Evolutionary conservation across 345 rosid genomes (phyloP), one percentile per base, ranked within the genome.

Genomic region (Bruguiera parviflora): DNA sequence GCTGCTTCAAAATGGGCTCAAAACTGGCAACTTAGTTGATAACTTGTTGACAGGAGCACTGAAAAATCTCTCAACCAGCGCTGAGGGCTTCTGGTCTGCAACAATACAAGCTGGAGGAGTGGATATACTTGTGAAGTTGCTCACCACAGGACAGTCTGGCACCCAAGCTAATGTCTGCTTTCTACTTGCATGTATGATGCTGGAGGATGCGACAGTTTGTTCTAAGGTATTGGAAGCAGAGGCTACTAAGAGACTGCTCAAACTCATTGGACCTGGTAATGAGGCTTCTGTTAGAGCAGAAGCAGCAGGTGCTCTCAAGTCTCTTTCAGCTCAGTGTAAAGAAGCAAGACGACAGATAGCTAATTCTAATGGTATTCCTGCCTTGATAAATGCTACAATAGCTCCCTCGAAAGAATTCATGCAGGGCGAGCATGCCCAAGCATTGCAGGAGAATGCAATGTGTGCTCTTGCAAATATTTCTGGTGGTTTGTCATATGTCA

Each of bases 391-490:
- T 77, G 99, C 98, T 58, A 96, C 99, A 67, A 96, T 96, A 73
- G 97, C 99, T 80, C 98, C 99, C 25, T 96, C 98, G 0, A 96
- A 96, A 85, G 98, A 96, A 80, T 96, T 90, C 76, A 96, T 96
- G 99, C 98, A 92, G 82, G 99, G 99, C 37, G 99, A 96, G 83
- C 70, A 84, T 77, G 99, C 96, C 52, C 99, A 96, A 81, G 97
- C 98, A 52, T 73, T 96, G 80, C 98, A 96, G 82, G 99, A 96
- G 86, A 84, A 96, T 81, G 99, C 99, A 60, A 96, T 96, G 99
- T 92, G 99, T 78, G 98, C 99, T 70, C 95, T 96, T 37, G 99
- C 99, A 53, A 89, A 89, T 75, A 96, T 96, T 64, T 96, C 99
- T 55, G 99, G 99, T 78, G 99, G 99, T 72, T 84, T 96, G 76